Base-by-base conservation (phyloP, 1,284 basidiomycete genomes). In the Sanghuangporus weigelae region DNA sequence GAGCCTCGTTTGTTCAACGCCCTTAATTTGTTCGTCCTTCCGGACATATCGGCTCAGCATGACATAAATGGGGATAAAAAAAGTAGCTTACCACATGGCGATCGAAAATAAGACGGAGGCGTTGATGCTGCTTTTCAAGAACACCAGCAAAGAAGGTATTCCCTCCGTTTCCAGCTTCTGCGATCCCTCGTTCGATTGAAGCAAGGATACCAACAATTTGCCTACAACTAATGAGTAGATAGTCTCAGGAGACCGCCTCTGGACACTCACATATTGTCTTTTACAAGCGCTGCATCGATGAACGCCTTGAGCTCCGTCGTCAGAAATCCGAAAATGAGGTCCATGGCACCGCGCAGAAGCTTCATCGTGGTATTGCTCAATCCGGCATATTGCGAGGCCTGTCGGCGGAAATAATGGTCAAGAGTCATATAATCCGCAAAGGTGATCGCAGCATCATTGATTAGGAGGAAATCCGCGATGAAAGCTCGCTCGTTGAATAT, bases 391-490 rank as follows among this genome's bases (percentile, higher is more conserved):
- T 90, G 81, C 8, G 90, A 82, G 2, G 96, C 96, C 70, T 97
- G 92, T 44, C 96, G 82, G 26, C 93, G 83, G 79, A 98, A 98
- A 76, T 97, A 98, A 62, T 89, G 92, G 73, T 98, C 96, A 66
- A 99, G 78, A 56, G 89, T 87, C 86, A 95, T 93, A 71, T 97
- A 96, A 75, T 98, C 96, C 8, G 96, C 96, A 75, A 95, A 99
- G 0, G 96, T 98, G 19, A 93, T 81, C 26, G 87, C 87, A 51
- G 87, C 85, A 70, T 96, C 93, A 67, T 92, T 90, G 72, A 97
- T 91, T 72, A 96, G 95, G 51, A 99, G 78, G 73, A 98, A 95
- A 69, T 96, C 92, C 8, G 89, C 84, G 66, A 98, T 87, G 75
- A 98, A 98, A 16, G 87, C 87, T 71, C 92, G 87, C 76, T 99